Conservation (phyloP, 352 stramenopile genomes). For the Halophytophthora batemanensis region DNA sequence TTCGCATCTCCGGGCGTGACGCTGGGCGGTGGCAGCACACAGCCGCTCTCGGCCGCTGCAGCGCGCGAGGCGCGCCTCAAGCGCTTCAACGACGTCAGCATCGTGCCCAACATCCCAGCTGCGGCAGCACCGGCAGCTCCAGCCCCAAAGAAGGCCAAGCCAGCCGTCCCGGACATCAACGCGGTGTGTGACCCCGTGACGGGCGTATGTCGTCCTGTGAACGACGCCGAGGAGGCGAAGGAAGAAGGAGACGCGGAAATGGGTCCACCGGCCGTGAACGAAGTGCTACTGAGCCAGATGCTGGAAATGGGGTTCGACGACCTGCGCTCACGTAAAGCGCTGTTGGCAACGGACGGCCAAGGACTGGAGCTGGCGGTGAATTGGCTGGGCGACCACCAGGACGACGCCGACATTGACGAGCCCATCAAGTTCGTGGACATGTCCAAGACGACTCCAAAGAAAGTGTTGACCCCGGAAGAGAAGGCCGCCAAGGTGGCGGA, state of each 20-base stretch:
- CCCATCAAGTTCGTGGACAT: conserved; percentile 86
- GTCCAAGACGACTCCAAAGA: conserved; percentile 31
- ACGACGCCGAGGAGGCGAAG: conserved; percentile 27
- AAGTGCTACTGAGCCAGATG: conserved; percentile 60
- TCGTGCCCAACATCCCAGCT: conserved; percentile 34
- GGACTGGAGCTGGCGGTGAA: conserved; percentile 78
- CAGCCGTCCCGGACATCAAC: conserved; percentile 31
- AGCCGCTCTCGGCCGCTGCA: conserved; percentile 39
- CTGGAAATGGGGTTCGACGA: conserved; percentile 87
- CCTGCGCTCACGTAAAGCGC: conserved; percentile 72
- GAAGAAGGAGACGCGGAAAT: conserved; percentile 31
- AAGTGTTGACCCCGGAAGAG: conserved; percentile 80
- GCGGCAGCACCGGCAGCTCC: conserved; percentile 10
- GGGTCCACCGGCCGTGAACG: conserved; percentile 56
- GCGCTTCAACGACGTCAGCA: conserved; percentile 62
- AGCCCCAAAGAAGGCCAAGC: conserved; percentile 15
- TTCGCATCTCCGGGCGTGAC: conserved; percentile 75
- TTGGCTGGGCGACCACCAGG: conserved; percentile 88
- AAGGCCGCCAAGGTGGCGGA: conserved; percentile 85
- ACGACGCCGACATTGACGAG: conserved; percentile 87
- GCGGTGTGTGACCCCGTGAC: conserved; percentile 71
- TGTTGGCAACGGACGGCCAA: conserved; percentile 76
- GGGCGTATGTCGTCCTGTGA: conserved; percentile 43
- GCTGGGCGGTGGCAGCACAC: conserved; percentile 29
- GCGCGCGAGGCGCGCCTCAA: conserved; percentile 79